Base-by-base conservation (phyloP, 306 rosid genomes). In the Senna siamea region DNA sequence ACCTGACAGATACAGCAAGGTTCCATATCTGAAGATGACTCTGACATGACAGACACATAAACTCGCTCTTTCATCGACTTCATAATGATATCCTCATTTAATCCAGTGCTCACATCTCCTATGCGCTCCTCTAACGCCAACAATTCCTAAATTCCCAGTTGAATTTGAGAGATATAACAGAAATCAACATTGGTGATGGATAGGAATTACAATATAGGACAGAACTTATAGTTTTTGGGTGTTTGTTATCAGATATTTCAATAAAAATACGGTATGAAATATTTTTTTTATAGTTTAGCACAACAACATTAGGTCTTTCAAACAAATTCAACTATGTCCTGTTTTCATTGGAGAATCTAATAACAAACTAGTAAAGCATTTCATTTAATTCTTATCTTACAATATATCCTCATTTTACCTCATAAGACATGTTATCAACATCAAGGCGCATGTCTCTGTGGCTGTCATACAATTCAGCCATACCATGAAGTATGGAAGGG, bases 381-480 rank as follows among this genome's bases (percentile, higher is more conserved):
- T 37, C 4, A 37, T 37, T 37, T 37, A 37, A 37, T 1, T 37
- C 40, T 37, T 41, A 6, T 41, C 47, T 10, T 7, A 73, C 35
- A 22, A 56, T 69, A 67, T 60, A 73, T 74, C 69, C 30, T 59
- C 38, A 13, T 57, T 65, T 78, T 87, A 89, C 97, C 97, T 91
- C 97, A 4, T 91, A 89, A 44, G 95, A 89, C 95, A 91, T 91
- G 86, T 91, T 91, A 75, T 91, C 97, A 34, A 91, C 97, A 76
- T 91, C 97, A 34, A 91, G 95, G 80, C 97, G 95, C 97, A 91
- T 89, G 69, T 87, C 95, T 78, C 97, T 84, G 83, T 91, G 97
- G 76, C 97, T 79, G 83, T 91, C 97, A 54, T 91, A 91, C 85
- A 85, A 78, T 77, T 91, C 97, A 30, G 95, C 91, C 85, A 89